Evolutionary conservation across 2,329 filamentous ascomycete genomes (phyloP), one percentile per base, ranked within the genome.

Genomic region (Decorospora gaudefroyi): DNA sequence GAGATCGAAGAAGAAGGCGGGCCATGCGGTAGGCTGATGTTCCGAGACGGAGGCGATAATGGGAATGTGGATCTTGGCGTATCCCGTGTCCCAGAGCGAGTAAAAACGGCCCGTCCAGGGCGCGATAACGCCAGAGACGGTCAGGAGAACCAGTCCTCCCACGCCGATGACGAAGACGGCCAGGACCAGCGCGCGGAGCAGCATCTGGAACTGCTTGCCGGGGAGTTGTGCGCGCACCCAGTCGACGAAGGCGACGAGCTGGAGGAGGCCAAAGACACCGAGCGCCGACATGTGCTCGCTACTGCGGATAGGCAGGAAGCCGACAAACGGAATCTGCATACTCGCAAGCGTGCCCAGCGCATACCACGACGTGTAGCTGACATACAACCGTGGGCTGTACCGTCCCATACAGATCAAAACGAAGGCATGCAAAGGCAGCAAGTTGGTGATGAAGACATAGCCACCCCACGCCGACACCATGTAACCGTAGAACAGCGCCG

Each of bases 401-500:
- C 93, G 80, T 37, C 95, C 95, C 92, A 99, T 99, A 75, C 87
- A 89, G 65, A 99, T 86, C 58, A 99, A 80, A 32, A 96, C 90
- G 62, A 99, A 91, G 6, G 89, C 85, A 73, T 99, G 93, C 58
- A 99, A 82, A 25, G 93, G 93, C 47, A 99, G 84, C 74, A 99
- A 77, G 71, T 95, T 96, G 50, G 95, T 99, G 68, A 99, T 99
- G 82, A 99, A 99, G 65, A 96, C 93, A 72, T 99, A 99, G 68
- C 93, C 93, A 80, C 93, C 93, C 93, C 93, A 99, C 12, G 95
- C 95, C 34, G 92, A 93, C 55, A 99, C 93, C 93, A 99, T 99
- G 83, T 99, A 99, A 67, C 93, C 93, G 74, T 99, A 99, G 76
- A 95, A 97, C 42, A 99, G 80, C 29, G 93, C 93, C 61, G 91